A percentile compares a stretch with the other conserved stretches of the same genome.
These are phyloP conservation scores for Syzygium aqueum DNA, from an alignment of 345 rosid species.

Conservation along the genomic window DNA sequence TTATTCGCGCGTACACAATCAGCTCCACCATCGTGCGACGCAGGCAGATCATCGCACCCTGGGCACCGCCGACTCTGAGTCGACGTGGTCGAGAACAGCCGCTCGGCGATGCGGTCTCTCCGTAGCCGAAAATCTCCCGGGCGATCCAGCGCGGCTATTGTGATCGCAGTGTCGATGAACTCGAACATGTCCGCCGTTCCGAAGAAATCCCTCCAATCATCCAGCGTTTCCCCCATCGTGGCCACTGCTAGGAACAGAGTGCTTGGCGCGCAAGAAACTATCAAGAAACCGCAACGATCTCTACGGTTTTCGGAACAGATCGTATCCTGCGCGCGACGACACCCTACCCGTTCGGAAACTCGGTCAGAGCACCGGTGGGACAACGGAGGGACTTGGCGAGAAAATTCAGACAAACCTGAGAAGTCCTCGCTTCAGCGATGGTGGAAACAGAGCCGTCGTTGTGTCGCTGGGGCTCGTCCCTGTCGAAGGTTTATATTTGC, in stretches of 20 bases:
- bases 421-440: not conserved
- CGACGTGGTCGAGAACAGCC: slow-evolving; percentile 31
- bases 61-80: not conserved
- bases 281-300: not conserved
- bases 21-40: not conserved
- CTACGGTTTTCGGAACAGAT: not conserved
- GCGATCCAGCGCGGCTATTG: slow-evolving; percentile 58
- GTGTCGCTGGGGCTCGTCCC: not conserved
- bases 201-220: slow-evolving; percentile 70
- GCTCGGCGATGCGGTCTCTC: slow-evolving; percentile 65
- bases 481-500: not conserved
- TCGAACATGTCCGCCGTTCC: slow-evolving; percentile 46
- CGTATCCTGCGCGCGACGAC: not conserved
- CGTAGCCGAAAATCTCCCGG: slow-evolving; percentile 46
- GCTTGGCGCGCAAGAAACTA: not conserved
- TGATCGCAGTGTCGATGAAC: slow-evolving; percentile 60
- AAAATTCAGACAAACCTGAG: not conserved
- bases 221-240: slow-evolving; percentile 9
- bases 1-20: slow-evolving; percentile 26
- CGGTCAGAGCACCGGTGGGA: too few species aligned
- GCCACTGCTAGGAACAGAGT: not conserved
- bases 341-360: not conserved
- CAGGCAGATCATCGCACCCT: not conserved
- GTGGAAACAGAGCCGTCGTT: not conserved
- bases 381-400: not conserved